Percentiles rank a stretch among this genome's conserved stretches.
phyloP scores from a whole-genome alignment of 2,329 filamentous ascomycete genomes.

The Lachnellula cervina region DNA sequence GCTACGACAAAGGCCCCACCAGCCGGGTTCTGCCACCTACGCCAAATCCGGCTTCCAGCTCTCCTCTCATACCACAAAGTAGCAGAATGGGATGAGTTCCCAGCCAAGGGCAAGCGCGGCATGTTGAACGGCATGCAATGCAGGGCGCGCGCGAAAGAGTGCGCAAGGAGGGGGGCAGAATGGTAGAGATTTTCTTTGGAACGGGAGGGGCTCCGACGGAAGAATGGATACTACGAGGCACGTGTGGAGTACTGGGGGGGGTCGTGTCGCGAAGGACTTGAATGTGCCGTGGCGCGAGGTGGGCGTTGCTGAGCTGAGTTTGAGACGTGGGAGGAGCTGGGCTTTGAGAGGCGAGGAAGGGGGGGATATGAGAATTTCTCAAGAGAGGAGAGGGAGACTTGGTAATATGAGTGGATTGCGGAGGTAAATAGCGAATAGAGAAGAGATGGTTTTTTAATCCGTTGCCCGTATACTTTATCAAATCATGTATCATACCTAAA shows the following conservation, averaged over 20 bases:
- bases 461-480: background rate
- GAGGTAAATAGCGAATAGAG: conserved; percentile 1
- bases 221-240: no score
- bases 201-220: conserved; percentile 8
- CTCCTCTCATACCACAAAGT: no score
- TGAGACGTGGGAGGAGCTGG: conserved; percentile 14
- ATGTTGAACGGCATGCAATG: conserved; percentile 13
- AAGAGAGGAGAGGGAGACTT: conserved; percentile 8
- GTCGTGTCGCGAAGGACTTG: conserved; percentile 17
- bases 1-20: no score
- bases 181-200: conserved; percentile 14
- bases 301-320: conserved; percentile 12
- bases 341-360: conserved; percentile 15
- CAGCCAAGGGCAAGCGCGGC: conserved; percentile 8
- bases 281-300: conserved; percentile 13
- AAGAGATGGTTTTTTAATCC: background rate
- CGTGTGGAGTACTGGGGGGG: conserved; percentile 8
- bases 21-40: no score
- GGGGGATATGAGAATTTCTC: conserved; percentile 14
- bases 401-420: conserved; percentile 3
- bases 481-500: background rate
- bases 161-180: conserved; percentile 3
- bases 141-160: background rate
- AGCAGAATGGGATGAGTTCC: conserved; percentile 11
- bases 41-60: conserved; percentile 38